Percentiles rank a stretch among this genome's conserved stretches.
Conservation (phyloP, 768 basidiomycete species). For the Mycena alexandri region DNA sequence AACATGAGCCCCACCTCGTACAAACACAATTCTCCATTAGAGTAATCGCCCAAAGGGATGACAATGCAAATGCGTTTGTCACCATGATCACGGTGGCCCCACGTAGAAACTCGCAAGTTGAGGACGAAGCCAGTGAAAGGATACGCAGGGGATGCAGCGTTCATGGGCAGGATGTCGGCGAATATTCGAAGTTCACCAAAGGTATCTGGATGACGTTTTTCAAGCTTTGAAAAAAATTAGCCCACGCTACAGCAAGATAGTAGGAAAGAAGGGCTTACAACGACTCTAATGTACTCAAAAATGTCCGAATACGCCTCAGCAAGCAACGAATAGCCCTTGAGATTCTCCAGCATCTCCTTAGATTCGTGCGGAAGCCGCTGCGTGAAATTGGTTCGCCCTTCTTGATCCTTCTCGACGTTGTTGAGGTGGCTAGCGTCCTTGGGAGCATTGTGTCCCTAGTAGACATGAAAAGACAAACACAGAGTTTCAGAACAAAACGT, state of each 20-base stretch:
- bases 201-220: slow-evolving; percentile 39
- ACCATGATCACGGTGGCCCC: slow-evolving; percentile 39
- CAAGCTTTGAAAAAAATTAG: too few species aligned
- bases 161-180: slow-evolving; percentile 37
- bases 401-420: not conserved
- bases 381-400: slow-evolving; percentile 1
- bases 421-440: too few species aligned
- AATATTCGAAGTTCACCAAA: slow-evolving; percentile 38
- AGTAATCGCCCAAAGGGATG: slow-evolving; percentile 27
- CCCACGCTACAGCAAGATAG: too few species aligned
- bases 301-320: slow-evolving; percentile 22
- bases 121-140: slow-evolving; percentile 46
- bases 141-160: slow-evolving; percentile 34
- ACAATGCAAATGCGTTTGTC: slow-evolving; percentile 44
- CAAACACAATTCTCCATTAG: slow-evolving; percentile 2
- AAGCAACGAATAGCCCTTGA: not conserved
- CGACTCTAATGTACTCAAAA: slow-evolving; percentile 18
- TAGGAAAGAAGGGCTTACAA: slow-evolving; percentile 13
- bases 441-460: too few species aligned
- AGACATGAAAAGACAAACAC: too few species aligned
- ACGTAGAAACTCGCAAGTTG: slow-evolving; percentile 41
- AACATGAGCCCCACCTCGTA: not conserved
- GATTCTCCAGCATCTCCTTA: slow-evolving; percentile 10
- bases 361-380: slow-evolving; percentile 10
- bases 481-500: too few species aligned